phyloP scores from a whole-genome alignment of 2,329 filamentous ascomycete species.

The Arachnopeziza araneosa region DNA sequence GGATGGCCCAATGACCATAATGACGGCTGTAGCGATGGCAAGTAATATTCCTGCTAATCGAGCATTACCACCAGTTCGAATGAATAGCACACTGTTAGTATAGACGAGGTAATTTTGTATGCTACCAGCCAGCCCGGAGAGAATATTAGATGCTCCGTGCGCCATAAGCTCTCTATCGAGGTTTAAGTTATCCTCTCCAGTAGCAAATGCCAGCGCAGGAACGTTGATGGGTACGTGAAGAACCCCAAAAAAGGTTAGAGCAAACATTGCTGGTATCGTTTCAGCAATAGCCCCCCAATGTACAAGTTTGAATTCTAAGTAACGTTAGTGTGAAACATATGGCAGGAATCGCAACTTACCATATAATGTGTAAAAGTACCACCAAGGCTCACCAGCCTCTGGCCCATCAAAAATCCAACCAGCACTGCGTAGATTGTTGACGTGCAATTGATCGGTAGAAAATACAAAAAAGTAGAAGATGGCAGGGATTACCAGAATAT shows the following conservation, averaged over 20 bases:
- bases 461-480: slow-evolving; percentile 75
- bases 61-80: slow-evolving; percentile 83
- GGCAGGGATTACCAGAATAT: slow-evolving; percentile 73
- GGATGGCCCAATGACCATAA: slow-evolving; percentile 79
- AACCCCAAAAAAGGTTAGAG: slow-evolving; percentile 93
- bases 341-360: slow-evolving; percentile 48
- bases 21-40: slow-evolving; percentile 69
- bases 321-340: slow-evolving; percentile 6
- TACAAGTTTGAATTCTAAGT: slow-evolving; percentile 69
- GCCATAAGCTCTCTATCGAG: slow-evolving; percentile 87
- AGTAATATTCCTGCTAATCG: slow-evolving; percentile 82
- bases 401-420: slow-evolving; percentile 94
- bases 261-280: slow-evolving; percentile 90
- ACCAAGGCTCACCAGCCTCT: slow-evolving; percentile 83
- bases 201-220: slow-evolving; percentile 82
- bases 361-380: slow-evolving; percentile 95
- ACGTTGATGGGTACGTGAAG: slow-evolving; percentile 98
- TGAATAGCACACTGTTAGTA: slow-evolving; percentile 95
- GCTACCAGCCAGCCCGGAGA: slow-evolving; percentile 82
- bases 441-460: slow-evolving; percentile 60
- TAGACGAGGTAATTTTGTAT: slow-evolving; percentile 98
- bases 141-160: slow-evolving; percentile 86
- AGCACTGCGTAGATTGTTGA: slow-evolving; percentile 59
- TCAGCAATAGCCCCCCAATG: slow-evolving; percentile 79
- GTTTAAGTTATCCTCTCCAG: slow-evolving; percentile 86